Base-by-base conservation (phyloP, 345 rosid genomes). In the Streptanthus diversifolius region DNA sequence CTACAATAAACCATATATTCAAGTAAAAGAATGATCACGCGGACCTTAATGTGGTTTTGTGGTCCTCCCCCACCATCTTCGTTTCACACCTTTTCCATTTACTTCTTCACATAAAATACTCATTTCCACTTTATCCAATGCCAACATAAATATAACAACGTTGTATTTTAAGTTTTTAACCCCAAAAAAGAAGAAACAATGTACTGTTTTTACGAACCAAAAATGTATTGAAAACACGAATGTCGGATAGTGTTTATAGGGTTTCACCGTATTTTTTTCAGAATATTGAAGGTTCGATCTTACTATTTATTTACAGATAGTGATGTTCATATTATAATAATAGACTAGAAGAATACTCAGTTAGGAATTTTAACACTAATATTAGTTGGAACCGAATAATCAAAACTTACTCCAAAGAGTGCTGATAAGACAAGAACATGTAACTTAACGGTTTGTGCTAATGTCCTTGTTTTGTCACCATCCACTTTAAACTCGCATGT, bases 31-130 rank as follows among this genome's bases (percentile, higher is more conserved):
- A 47, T 61, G 62, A 74, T 67, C 78, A 74, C 73, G 78, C 78
- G 73, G 44, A 48, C 37, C 63, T 75, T 61, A 49, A 13, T 67
- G 73, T 75, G 73, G 73, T 66, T 66, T 74, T 74, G 78, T 74
- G 78, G 78, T 74, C 78, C 78, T 74, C 73, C 67, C 67, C 73
- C 73, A 74, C 62, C 66, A 17, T 44, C 49, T 71, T 4, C 8
- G 9, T 25, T 11, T 45, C 24, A 5, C 7, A 39, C 68, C 19
- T 36, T 41, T 54, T 53, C 61, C 33, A 40, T 51, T 63, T 19
- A 39, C 40, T 13, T 6, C 13, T 53, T 64, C 71, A 35, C 41
- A 56, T 73, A 56, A 65, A 54, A 22, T 64, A 73, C 12, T 55
- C 63, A 32, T 15, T 35, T 54, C 19, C 53, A 71, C 62, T 43